Conservation (phyloP, 192 early-diverging fungal genomes). For the Hyaloraphidium curvatum region DNA sequence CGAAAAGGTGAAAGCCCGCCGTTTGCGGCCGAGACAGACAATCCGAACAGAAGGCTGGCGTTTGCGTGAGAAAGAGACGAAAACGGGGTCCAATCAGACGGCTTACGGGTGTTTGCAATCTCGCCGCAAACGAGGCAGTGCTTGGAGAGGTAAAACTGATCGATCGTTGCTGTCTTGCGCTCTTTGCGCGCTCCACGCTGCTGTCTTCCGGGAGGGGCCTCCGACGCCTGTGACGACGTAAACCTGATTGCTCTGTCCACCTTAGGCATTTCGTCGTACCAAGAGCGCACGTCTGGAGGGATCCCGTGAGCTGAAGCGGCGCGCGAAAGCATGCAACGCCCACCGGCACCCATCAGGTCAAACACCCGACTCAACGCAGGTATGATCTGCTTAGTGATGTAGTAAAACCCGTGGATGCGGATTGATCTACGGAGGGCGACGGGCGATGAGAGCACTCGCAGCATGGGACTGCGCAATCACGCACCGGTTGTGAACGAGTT, state of each 20-base stretch:
- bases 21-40: neutral
- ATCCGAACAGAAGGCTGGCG: neutral
- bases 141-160: constrained; percentile 45
- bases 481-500: constrained; percentile 13
- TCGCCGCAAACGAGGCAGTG: constrained; percentile 41
- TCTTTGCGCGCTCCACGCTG: neutral
- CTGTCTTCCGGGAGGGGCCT: neutral
- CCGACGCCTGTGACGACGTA: constrained; percentile 12
- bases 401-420: constrained; percentile 57
- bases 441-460: neutral
- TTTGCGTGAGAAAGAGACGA: too few species aligned
- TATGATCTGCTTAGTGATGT: constrained; percentile 68
- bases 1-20: neutral
- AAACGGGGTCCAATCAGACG: neutral
- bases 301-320: neutral
- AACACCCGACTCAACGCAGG: constrained; percentile 62
- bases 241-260: constrained; percentile 22
- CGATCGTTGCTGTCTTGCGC: constrained; percentile 25
- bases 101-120: neutral
- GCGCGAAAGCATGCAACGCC: neutral
- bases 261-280: constrained; percentile 59
- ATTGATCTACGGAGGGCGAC: constrained; percentile 23
- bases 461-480: neutral
- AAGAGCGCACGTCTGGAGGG: constrained; percentile 34
- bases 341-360: constrained; percentile 51